These are phyloP conservation scores for Amyloporia xantha DNA, from an alignment of 768 basidiomycete species.

Conservation along the genomic window DNA sequence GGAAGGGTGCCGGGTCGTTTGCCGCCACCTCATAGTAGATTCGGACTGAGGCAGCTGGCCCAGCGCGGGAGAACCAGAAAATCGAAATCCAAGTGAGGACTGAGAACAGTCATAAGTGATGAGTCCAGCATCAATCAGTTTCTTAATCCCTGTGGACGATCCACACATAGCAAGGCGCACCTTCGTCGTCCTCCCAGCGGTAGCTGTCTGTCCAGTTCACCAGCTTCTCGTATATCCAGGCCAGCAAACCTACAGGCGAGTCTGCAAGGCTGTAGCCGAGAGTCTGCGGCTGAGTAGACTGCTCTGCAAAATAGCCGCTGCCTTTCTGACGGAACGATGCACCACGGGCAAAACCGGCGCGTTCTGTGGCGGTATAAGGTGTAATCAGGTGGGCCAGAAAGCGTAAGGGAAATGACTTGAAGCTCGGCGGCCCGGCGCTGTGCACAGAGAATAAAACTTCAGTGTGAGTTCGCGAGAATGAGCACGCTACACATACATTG, in stretches of 20 bases:
- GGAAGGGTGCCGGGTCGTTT: neutral
- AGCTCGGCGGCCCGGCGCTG: slow-evolving; percentile 1
- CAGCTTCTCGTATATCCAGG: slow-evolving; percentile 32
- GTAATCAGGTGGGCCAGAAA: slow-evolving; percentile 19
- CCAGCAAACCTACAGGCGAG: slow-evolving; percentile 45
- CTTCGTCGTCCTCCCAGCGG: slow-evolving; percentile 52
- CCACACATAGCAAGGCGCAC: slow-evolving; percentile 22
- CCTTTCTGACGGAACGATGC: slow-evolving; percentile 22
- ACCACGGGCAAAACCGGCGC: slow-evolving; percentile 20
- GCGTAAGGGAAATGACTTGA: slow-evolving; percentile 2
- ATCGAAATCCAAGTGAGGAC: slow-evolving; percentile 31
- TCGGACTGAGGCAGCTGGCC: slow-evolving; percentile 24
- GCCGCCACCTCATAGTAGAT: slow-evolving; percentile 27
- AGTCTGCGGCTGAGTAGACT: slow-evolving; percentile 30
- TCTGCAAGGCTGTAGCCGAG: slow-evolving; percentile 48
- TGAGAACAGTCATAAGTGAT: too few species aligned
- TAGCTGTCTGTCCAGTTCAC: slow-evolving; percentile 38
- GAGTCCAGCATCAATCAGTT: neutral
- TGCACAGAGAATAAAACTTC: neutral
- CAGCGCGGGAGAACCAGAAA: slow-evolving; percentile 31
- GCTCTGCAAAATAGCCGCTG: slow-evolving; percentile 26
- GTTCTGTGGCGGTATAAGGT: slow-evolving; percentile 26
- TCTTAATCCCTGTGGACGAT: slow-evolving; percentile 3
- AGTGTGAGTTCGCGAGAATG: too few species aligned
- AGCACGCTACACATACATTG: slow-evolving; percentile 27